Percentiles rank a stretch among this genome's conserved stretches.
Evolutionary conservation across 2,329 filamentous ascomycete genomes (phyloP).

Genomic region (Colletotrichum karsti): DNA sequence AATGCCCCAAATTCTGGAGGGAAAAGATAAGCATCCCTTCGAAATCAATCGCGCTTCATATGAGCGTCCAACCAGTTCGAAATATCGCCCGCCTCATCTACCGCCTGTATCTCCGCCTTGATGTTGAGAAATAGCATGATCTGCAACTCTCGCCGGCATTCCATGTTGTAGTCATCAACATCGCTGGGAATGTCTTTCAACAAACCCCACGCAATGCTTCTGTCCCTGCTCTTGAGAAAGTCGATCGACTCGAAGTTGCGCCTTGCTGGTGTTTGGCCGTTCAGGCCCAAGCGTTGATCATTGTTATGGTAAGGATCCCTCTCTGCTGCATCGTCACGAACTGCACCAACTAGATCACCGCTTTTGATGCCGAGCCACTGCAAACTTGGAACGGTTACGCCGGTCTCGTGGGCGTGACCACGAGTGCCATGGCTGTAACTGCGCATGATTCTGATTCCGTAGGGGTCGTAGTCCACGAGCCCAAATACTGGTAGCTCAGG

Average conservation of each 20-base stretch:
- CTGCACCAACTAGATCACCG: slow-evolving; percentile 45
- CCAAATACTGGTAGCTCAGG: slow-evolving; percentile 66
- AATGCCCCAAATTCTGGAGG: background rate
- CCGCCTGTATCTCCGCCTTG: slow-evolving; percentile 81
- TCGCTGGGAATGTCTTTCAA: slow-evolving; percentile 43
- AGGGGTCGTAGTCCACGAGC: slow-evolving; percentile 79
- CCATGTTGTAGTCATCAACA: slow-evolving; percentile 37
- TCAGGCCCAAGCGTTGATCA: background rate
- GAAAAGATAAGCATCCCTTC: too few species aligned
- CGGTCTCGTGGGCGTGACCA: slow-evolving; percentile 66
- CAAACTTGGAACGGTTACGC: slow-evolving; percentile 58
- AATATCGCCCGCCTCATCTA: slow-evolving; percentile 65
- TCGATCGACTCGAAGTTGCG: background rate
- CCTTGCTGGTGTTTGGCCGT: background rate
- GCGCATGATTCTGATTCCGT: slow-evolving; percentile 77
- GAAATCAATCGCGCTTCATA: slow-evolving; percentile 33
- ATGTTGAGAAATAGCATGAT: slow-evolving; percentile 77
- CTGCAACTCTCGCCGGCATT: slow-evolving; percentile 68
- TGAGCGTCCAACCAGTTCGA: slow-evolving; percentile 57
- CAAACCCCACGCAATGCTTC: slow-evolving; percentile 67
- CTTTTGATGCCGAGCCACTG: slow-evolving; percentile 71
- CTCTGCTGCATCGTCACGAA: background rate
- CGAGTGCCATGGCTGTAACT: slow-evolving; percentile 79
- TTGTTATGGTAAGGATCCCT: too few species aligned
- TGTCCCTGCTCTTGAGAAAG: slow-evolving; percentile 62